Base-by-base conservation (phyloP, 352 stramenopile species). In the Globisporangium orthogonon region DNA sequence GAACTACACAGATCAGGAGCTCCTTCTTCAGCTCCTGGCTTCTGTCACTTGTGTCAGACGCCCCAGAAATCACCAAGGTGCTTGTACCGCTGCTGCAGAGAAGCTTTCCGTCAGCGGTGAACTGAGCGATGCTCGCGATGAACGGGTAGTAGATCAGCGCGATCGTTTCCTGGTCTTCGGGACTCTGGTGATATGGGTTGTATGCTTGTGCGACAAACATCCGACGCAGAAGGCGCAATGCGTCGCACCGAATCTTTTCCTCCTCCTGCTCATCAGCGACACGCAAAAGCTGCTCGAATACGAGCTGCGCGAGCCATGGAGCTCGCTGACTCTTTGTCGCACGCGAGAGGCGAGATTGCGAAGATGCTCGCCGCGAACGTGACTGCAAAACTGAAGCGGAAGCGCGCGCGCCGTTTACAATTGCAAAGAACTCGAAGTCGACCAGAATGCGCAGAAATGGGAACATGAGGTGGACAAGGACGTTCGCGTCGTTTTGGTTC, bases 341-440 rank as follows among this genome's bases (percentile, higher is more conserved):
- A 5, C 39, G 56, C 18, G 40, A 31, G 11, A 17, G 18, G 17
- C 28, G 10, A 15, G 39, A 18, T 3, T 23, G 14, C 4, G 44
- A 43, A 17, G 44, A 35, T 6, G 10, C 30, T 6, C 33, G 31
- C 30, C 40, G 31, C 30, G 29, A 52, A 4, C 29, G 30, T 9
- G 29, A 52, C 11, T 7, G 17, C 17, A 46, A 48, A 31, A 33
- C 0, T 13, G 15, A 50, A 31, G 23, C 23, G 23, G 29, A 13
- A 0, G 47, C 39, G 0, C 40, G 37, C 4, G 76, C 71, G 11
- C 69, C 73, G 51, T 89, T 89, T 17, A 92, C 62, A 7, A 71
- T 67, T 1, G 78, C 70, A 29, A 92, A 92, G 28, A 78, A 73
- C 62, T 90, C 79, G 39, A 88, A 87, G 41, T 89, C 82, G 33